phyloP scores from a whole-genome alignment of 140 eudicot species.

The Bidens hawaiensis region DNA sequence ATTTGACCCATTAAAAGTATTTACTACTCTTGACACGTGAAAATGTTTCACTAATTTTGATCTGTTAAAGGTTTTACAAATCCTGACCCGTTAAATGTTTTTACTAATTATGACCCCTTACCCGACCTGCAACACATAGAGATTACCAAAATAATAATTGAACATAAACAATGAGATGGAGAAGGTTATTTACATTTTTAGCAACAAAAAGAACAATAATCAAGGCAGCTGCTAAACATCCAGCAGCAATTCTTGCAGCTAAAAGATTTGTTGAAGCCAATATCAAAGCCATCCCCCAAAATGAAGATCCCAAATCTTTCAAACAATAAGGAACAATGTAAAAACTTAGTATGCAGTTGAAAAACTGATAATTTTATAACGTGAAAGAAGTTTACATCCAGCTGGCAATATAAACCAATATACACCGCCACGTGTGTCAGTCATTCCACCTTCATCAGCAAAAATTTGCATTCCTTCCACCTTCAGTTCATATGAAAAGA shows the following conservation, averaged over 20 bases:
- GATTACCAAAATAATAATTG: not conserved
- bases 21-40: no score
- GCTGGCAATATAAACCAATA: conserved; percentile 75
- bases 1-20: no score
- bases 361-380: not conserved
- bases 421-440: conserved; percentile 66
- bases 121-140: not conserved
- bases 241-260: conserved; percentile 66
- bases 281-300: conserved; percentile 76
- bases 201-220: conserved; percentile 61
- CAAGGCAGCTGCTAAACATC: conserved; percentile 55
- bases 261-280: conserved; percentile 68
- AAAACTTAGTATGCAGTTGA: not conserved
- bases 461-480: conserved; percentile 70
- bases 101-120: no score
- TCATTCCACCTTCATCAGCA: conserved; percentile 72
- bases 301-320: conserved; percentile 68
- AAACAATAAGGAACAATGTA: no score
- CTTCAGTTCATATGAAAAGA: conserved; percentile 27
- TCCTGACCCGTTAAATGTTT: no score
- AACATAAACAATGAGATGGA: conserved; percentile 6
- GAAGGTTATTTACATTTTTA: conserved; percentile 41
- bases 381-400: conserved; percentile 43
- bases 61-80: no score
- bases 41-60: no score